Conservation (phyloP, 306 rosid species). For the Aeschynomene evenia region DNA sequence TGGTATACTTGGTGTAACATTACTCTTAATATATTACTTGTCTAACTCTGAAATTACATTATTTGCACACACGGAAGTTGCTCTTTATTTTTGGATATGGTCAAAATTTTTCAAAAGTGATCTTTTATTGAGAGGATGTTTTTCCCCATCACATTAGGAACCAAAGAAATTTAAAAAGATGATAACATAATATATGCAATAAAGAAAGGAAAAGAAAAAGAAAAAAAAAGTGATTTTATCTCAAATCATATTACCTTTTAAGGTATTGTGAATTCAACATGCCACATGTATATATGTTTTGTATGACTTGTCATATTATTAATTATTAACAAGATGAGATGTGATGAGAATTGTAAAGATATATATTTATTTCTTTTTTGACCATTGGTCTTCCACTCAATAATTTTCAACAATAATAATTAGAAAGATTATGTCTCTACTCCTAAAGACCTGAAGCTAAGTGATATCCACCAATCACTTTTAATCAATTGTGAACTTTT, state of each 20-base stretch:
- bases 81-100: background rate
- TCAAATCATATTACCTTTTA: background rate
- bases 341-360: slow-evolving; percentile 20
- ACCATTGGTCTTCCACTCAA: slow-evolving; percentile 38
- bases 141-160: slow-evolving; percentile 9
- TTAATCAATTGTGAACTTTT: slow-evolving; percentile 23
- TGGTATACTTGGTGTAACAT: too few relatives aligned
- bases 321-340: slow-evolving; percentile 6
- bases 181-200: background rate
- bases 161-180: slow-evolving; percentile 27
- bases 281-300: background rate
- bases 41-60: background rate
- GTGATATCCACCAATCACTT: slow-evolving; percentile 15
- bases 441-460: slow-evolving; percentile 5
- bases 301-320: background rate
- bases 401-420: background rate
- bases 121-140: background rate
- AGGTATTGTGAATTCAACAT: background rate
- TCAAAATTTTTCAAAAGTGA: background rate
- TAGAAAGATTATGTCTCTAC: background rate
- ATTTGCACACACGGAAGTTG: background rate
- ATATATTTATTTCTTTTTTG: slow-evolving; percentile 26
- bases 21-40: too few relatives aligned
- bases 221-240: slow-evolving; percentile 10
- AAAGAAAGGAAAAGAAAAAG: background rate